These are phyloP conservation scores for Aspergillus leporis DNA, from an alignment of 495 filamentous ascomycete genomes.

Conservation along the genomic window DNA sequence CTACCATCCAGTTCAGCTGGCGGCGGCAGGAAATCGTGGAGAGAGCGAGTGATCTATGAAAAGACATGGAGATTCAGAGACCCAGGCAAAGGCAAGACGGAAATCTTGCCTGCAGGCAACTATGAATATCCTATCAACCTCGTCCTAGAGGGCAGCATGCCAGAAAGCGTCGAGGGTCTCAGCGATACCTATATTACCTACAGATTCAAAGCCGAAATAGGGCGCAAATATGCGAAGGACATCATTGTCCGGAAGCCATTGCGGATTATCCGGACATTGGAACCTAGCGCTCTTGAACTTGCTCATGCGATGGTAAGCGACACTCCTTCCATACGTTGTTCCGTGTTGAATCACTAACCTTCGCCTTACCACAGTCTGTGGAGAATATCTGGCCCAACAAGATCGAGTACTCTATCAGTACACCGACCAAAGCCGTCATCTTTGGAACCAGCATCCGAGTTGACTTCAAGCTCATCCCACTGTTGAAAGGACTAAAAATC, in stretches of 20 bases:
- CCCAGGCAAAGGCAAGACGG: constrained; percentile 52
- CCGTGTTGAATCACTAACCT: constrained; percentile 15
- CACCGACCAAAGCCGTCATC: constrained; percentile 86
- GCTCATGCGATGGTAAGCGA: constrained; percentile 74
- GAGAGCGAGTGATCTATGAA: constrained; percentile 57
- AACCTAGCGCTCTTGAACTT: constrained; percentile 76
- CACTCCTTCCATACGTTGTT: neutral
- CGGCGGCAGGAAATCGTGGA: constrained; percentile 48
- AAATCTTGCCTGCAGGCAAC: constrained; percentile 70
- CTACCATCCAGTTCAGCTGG: constrained; percentile 45
- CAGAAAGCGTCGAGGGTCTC: constrained; percentile 89
- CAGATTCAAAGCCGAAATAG: constrained; percentile 83
- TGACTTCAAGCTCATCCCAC: constrained; percentile 76
- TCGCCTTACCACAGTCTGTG: constrained; percentile 55
- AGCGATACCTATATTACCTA: constrained; percentile 80
- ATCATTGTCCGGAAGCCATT: constrained; percentile 75
- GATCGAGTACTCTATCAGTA: constrained; percentile 85
- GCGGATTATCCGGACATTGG: constrained; percentile 83
- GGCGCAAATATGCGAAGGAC: constrained; percentile 78
- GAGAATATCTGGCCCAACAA: constrained; percentile 96
- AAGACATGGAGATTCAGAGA: constrained; percentile 56
- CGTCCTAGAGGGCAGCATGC: constrained; percentile 68
- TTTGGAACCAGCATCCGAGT: constrained; percentile 82
- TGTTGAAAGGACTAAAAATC: constrained; percentile 83
- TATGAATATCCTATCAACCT: constrained; percentile 91